Conservation (phyloP, 2,329 filamentous ascomycete genomes). For the Epicoccum nigrum region DNA sequence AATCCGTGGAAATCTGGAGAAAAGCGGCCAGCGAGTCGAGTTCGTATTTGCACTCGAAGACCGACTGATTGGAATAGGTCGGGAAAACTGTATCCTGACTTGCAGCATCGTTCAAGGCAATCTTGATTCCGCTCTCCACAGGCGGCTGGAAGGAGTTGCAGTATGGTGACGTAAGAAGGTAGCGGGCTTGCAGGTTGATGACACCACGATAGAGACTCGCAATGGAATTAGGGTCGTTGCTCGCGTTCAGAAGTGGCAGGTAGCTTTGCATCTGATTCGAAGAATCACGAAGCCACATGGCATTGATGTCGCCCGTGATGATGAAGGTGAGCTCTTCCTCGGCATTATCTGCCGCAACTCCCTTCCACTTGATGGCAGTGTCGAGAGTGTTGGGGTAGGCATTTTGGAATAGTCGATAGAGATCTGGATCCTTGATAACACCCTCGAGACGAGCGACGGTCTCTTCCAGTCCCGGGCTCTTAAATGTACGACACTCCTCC, state of each 20-base stretch:
- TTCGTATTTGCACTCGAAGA: constrained; percentile 63
- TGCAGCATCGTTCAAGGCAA: constrained; percentile 48
- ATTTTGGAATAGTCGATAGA: constrained; percentile 74
- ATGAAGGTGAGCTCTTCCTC: constrained; percentile 69
- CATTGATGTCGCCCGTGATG: constrained; percentile 65
- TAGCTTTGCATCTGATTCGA: constrained; percentile 77
- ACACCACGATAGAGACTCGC: constrained; percentile 72
- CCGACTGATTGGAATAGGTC: constrained; percentile 50
- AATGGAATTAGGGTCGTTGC: constrained; percentile 62
- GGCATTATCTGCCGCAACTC: constrained; percentile 61
- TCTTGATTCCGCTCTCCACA: constrained; percentile 52
- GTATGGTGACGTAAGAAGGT: constrained; percentile 65
- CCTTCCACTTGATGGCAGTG: constrained; percentile 73
- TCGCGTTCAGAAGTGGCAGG: constrained; percentile 64
- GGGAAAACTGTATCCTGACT: constrained; percentile 52
- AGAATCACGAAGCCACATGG: constrained; percentile 61
- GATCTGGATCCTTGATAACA: constrained; percentile 61
- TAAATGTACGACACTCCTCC: constrained; percentile 55
- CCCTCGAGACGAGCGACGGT: constrained; percentile 43
- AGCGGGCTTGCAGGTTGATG: constrained; percentile 74
- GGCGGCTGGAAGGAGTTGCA: constrained; percentile 62
- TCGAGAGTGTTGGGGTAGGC: constrained; percentile 77
- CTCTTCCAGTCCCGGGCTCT: constrained; percentile 52
- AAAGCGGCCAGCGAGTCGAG: constrained; percentile 60
- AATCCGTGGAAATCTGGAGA: constrained; percentile 56